Conservation (phyloP, 257 asterid species). For the Voacanga thouarsii region DNA sequence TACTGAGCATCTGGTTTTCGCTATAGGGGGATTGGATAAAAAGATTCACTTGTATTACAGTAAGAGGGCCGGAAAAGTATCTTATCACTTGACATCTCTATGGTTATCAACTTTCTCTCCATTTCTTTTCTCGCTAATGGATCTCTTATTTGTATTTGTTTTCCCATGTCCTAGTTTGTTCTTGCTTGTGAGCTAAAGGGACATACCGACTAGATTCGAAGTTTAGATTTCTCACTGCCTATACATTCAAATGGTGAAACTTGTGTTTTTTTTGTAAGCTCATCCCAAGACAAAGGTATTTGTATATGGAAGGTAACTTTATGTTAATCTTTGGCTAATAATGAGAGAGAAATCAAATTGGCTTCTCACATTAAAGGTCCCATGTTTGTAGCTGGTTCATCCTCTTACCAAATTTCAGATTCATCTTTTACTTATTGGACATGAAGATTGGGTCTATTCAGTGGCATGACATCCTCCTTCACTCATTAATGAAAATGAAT, state of each 20-base stretch:
- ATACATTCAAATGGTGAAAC: constrained; percentile 45
- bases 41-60: constrained; percentile 84
- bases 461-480: constrained; percentile 93
- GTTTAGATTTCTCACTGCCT: constrained; percentile 90
- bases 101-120: constrained; percentile 9
- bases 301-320: constrained; percentile 85
- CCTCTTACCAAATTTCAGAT: constrained; percentile 75
- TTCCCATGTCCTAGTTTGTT: constrained; percentile 49
- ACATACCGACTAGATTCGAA: constrained; percentile 93
- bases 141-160: constrained; percentile 13
- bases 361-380: constrained; percentile 92
- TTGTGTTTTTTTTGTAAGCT: constrained; percentile 69
- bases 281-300: constrained; percentile 98
- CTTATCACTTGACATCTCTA: constrained; percentile 28
- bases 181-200: constrained; percentile 89
- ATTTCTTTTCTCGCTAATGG: constrained; percentile 20
- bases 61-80: constrained; percentile 80
- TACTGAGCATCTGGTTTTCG: constrained; percentile 49
- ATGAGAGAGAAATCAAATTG: constrained; percentile 55
- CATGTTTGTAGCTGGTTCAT: constrained; percentile 55
- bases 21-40: constrained; percentile 92
- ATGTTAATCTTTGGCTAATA: constrained; percentile 33
- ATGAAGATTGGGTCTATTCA: constrained; percentile 98
- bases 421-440: constrained; percentile 95
- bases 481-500: constrained; percentile 42